Conservation (phyloP, 1,139 yeast genomes). For the Scheffersomyces parashehatae region DNA sequence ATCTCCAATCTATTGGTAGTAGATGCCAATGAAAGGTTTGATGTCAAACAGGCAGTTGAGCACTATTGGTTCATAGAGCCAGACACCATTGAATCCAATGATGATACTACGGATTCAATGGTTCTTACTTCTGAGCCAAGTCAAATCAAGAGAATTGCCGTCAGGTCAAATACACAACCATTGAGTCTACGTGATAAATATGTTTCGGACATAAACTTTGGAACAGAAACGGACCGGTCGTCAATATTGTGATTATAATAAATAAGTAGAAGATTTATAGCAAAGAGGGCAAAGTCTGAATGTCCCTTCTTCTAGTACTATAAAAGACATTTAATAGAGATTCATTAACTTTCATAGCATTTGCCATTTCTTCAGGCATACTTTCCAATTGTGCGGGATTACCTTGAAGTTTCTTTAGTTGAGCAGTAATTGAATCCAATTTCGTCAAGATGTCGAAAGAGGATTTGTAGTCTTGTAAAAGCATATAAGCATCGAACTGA, state of each 20-base stretch:
- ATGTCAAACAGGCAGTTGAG: constrained; percentile 48
- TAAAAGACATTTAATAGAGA: constrained; percentile 32
- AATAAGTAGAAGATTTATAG: background rate
- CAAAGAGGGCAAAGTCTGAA: constrained; percentile 12
- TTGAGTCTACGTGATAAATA: constrained; percentile 33
- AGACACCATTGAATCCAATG: constrained; percentile 1
- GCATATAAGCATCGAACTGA: constrained; percentile 57
- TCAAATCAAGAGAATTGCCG: background rate
- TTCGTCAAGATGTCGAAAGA: constrained; percentile 30
- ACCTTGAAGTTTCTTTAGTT: constrained; percentile 19
- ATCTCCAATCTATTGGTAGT: constrained; percentile 61
- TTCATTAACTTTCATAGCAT: constrained; percentile 25
- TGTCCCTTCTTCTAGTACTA: constrained; percentile 26
- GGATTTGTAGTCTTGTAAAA: constrained; percentile 23
- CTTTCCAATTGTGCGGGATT: constrained; percentile 6
- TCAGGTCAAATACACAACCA: constrained; percentile 34
- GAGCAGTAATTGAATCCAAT: constrained; percentile 23
- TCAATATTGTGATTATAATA: constrained; percentile 7
- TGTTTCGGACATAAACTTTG: constrained; percentile 27
- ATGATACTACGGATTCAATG: constrained; percentile 4
- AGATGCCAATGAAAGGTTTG: constrained; percentile 54
- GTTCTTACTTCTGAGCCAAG: too few species aligned
- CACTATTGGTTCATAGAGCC: constrained; percentile 59
- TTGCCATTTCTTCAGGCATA: constrained; percentile 26
- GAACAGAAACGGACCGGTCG: constrained; percentile 7